A percentile compares a stretch with the other conserved stretches of the same genome.
Conservation (phyloP, 495 filamentous ascomycete genomes). For the Hypomontagnella monticulosa region DNA sequence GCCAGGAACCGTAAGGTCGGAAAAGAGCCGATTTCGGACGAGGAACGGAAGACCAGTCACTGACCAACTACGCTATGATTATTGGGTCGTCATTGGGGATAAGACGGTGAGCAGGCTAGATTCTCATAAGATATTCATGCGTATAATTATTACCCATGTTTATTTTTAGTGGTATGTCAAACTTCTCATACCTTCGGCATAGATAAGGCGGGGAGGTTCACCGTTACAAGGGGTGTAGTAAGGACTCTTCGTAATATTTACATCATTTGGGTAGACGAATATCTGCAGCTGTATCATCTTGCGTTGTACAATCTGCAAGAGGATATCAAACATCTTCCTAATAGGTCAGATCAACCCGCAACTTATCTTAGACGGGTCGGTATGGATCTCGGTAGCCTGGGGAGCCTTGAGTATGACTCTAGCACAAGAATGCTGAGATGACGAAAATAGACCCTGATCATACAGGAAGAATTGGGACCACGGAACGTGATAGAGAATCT, state of each 20-base stretch:
- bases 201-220: not conserved
- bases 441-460: no score
- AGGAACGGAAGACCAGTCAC: constrained; percentile 3
- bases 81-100: constrained; percentile 25
- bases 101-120: constrained; percentile 11
- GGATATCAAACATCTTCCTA: constrained; percentile 22
- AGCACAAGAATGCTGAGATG: no score
- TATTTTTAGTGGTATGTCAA: no score
- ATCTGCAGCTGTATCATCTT: constrained; percentile 8
- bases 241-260: constrained; percentile 4
- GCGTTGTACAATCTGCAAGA: constrained; percentile 10
- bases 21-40: constrained; percentile 38
- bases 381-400: not conserved
- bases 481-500: constrained; percentile 1
- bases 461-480: not conserved
- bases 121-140: not conserved
- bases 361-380: constrained; percentile 1
- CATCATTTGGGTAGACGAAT: constrained; percentile 10
- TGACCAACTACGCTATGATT: constrained; percentile 18
- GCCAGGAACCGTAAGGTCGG: constrained; percentile 13
- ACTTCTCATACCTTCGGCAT: not conserved
- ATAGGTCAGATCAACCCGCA: constrained; percentile 10
- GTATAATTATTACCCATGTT: not conserved
- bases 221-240: not conserved
- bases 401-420: no score